These are phyloP conservation scores for Annulohypoxylon bovei DNA, from an alignment of 495 filamentous ascomycete genomes.

Conservation along the genomic window DNA sequence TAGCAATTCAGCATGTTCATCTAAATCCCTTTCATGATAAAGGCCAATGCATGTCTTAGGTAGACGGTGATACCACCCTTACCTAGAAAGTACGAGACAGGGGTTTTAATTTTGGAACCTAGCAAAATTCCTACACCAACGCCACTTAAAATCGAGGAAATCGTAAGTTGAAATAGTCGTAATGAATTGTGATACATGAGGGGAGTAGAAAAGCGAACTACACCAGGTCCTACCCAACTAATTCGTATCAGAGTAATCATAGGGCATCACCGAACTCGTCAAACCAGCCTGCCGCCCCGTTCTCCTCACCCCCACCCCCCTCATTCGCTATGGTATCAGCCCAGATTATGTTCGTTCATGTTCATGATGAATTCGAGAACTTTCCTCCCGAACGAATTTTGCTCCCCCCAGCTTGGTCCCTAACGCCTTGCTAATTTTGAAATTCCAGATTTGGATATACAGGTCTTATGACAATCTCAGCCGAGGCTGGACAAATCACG, in stretches of 20 bases:
- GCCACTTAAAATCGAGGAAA: not conserved
- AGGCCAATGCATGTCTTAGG: no score
- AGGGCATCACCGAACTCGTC: constrained; percentile 10
- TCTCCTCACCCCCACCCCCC: not conserved
- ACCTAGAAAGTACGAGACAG: not conserved
- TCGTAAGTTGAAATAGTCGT: constrained; percentile 18
- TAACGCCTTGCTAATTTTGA: constrained; percentile 48
- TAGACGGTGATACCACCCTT: no score
- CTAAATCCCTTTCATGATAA: no score
- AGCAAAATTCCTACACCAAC: constrained; percentile 18
- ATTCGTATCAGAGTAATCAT: constrained; percentile 22
- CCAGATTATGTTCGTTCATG: not conserved
- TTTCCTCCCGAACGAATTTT: constrained; percentile 28
- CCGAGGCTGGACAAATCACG: constrained; percentile 10
- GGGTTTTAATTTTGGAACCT: constrained; percentile 19
- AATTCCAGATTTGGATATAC: constrained; percentile 24
- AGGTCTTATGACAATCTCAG: constrained; percentile 6
- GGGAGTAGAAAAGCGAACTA: constrained; percentile 45
- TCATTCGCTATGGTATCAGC: constrained; percentile 6
- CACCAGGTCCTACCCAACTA: constrained; percentile 13
- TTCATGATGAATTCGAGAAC: constrained; percentile 9
- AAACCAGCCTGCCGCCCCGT: constrained; percentile 12
- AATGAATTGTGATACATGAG: constrained; percentile 41
- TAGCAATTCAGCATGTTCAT: no score
- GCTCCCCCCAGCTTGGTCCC: constrained; percentile 29